Conservation (phyloP, 2,329 filamentous ascomycete species). For the Botrytis fragariae region DNA sequence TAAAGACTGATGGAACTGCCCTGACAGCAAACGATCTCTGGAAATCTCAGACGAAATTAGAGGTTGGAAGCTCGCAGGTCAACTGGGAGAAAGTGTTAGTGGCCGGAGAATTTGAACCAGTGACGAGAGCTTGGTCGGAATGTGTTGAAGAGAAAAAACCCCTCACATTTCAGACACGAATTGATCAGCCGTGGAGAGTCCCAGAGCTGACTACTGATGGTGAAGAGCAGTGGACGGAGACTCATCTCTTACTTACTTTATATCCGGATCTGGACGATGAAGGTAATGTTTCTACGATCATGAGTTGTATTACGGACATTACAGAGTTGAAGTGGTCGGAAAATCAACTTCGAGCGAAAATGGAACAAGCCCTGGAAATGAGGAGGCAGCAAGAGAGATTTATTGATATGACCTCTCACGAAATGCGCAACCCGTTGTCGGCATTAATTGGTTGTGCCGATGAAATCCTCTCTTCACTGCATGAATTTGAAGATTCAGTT, state of each 20-base stretch:
- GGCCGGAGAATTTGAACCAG: slow-evolving; percentile 3
- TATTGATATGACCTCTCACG: slow-evolving; percentile 71
- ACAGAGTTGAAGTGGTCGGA: slow-evolving; percentile 70
- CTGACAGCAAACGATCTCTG: slow-evolving; percentile 28
- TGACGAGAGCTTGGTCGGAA: slow-evolving; percentile 18
- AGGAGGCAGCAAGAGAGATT: slow-evolving; percentile 74
- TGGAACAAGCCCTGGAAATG: slow-evolving; percentile 53
- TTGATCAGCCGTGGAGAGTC: slow-evolving; percentile 7
- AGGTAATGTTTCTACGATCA: slow-evolving; percentile 67
- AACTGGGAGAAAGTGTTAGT: slow-evolving; percentile 8
- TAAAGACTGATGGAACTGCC: slow-evolving; percentile 56
- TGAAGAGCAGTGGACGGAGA: slow-evolving; percentile 1
- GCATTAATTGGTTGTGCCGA: slow-evolving; percentile 75
- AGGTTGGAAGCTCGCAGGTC: slow-evolving; percentile 13
- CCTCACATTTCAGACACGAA: not conserved
- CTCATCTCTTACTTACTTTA: slow-evolving; percentile 20
- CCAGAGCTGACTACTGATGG: not conserved
- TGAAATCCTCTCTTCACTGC: slow-evolving; percentile 29
- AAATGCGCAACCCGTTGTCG: slow-evolving; percentile 72
- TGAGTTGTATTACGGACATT: slow-evolving; percentile 80
- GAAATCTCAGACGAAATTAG: slow-evolving; percentile 18
- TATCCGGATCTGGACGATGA: slow-evolving; percentile 60
- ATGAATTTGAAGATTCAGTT: slow-evolving; percentile 69
- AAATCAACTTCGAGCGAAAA: slow-evolving; percentile 40
- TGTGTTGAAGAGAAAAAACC: not conserved